Percentiles rank a stretch among this genome's conserved stretches.
Conservation (phyloP, 441 rosid species). For the Lepidium campestre region DNA sequence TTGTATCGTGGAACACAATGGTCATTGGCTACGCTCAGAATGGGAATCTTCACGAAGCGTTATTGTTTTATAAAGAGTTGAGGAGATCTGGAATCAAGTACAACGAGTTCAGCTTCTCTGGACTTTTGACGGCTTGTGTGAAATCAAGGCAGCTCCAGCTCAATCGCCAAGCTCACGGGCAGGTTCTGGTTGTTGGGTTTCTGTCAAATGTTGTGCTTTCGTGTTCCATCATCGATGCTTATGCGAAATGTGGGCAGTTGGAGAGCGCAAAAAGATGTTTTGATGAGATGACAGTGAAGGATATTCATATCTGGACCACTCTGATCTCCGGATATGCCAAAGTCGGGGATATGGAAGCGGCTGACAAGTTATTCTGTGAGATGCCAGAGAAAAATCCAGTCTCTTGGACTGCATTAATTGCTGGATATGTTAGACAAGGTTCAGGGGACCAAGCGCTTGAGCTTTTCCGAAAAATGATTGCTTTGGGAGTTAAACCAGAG, state of each 20-base stretch:
- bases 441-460: conserved; percentile 37
- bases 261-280: conserved; percentile 37
- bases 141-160: conserved; percentile 42
- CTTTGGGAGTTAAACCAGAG: conserved; percentile 37
- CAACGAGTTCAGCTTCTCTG: conserved; percentile 65
- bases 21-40: conserved; percentile 50
- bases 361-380: conserved; percentile 35
- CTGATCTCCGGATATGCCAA: conserved; percentile 53
- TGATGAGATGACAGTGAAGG: conserved; percentile 47
- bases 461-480: conserved; percentile 41
- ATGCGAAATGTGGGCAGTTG: conserved; percentile 60
- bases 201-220: conserved; percentile 50
- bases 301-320: conserved; percentile 51
- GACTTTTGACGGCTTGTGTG: conserved; percentile 57
- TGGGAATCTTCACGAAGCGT: conserved; percentile 38
- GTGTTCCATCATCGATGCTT: conserved; percentile 53
- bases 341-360: conserved; percentile 46
- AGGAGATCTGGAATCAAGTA: conserved; percentile 46
- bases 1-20: conserved; percentile 82
- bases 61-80: conserved; percentile 49
- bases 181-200: conserved; percentile 62
- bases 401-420: conserved; percentile 61
- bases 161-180: conserved; percentile 69
- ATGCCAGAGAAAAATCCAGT: conserved; percentile 51
- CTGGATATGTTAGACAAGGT: conserved; percentile 52